These are phyloP conservation scores for Exserohilum rostratum DNA, from an alignment of 2,329 filamentous ascomycete genomes.

Conservation along the genomic window DNA sequence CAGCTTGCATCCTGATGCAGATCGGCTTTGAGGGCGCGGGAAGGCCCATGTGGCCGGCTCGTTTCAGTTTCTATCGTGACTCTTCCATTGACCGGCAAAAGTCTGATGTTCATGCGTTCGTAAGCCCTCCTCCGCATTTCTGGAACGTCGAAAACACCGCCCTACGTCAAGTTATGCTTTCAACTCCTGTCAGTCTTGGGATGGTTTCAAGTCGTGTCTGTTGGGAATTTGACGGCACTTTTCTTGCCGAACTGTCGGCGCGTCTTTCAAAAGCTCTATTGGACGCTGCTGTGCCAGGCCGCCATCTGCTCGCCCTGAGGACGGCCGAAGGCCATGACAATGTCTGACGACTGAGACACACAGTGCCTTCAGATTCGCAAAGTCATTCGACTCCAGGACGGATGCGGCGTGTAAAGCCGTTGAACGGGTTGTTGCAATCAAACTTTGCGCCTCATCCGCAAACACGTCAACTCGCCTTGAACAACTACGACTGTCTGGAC, in stretches of 20 bases:
- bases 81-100: conserved; percentile 19
- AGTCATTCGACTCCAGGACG: too few relatives aligned
- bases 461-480: too few relatives aligned
- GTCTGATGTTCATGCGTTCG: conserved; percentile 35
- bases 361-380: not conserved
- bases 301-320: conserved; percentile 13
- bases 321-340: conserved; percentile 9
- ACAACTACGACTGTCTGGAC: too few relatives aligned
- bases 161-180: conserved; percentile 19
- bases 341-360: not conserved
- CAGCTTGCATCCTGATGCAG: conserved; percentile 18
- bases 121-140: conserved; percentile 27
- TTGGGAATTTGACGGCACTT: conserved; percentile 34
- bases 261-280: conserved; percentile 29
- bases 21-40: conserved; percentile 10
- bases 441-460: too few relatives aligned
- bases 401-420: too few relatives aligned
- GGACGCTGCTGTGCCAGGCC: conserved; percentile 23
- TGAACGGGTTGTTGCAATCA: too few relatives aligned
- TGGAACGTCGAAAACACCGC: conserved; percentile 24
- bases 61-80: conserved; percentile 31
- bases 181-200: conserved; percentile 30
- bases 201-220: conserved; percentile 40
- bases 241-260: conserved; percentile 26
- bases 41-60: conserved; percentile 19